Evolutionary conservation across 2,329 filamentous ascomycete species (phyloP).

Genomic region (Ceratocystis variospora): DNA sequence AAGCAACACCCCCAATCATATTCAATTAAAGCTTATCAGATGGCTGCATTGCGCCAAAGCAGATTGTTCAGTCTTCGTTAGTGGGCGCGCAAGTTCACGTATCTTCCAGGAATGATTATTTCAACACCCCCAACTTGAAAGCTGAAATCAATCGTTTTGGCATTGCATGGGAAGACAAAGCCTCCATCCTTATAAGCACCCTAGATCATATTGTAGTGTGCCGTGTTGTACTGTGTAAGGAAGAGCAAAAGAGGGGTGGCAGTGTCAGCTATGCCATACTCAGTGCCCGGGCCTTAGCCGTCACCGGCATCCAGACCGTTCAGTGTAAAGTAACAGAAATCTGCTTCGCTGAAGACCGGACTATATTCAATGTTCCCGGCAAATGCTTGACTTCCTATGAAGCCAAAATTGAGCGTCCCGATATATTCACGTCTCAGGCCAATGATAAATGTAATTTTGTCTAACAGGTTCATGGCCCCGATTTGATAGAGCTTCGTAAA

Average conservation of each 20-base stretch:
- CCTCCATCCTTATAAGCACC: constrained; percentile 34
- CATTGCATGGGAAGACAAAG: constrained; percentile 35
- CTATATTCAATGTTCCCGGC: constrained; percentile 45
- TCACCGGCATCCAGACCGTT: constrained; percentile 25
- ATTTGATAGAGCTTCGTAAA: constrained; percentile 31
- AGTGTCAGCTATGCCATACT: constrained; percentile 35
- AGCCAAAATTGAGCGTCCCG: constrained; percentile 62
- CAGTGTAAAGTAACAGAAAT: constrained; percentile 48
- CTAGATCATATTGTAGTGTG: constrained; percentile 35
- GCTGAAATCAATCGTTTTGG: constrained; percentile 34
- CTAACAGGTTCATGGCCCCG: constrained; percentile 20
- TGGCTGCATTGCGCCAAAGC: constrained; percentile 54
- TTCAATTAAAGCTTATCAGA: constrained; percentile 34
- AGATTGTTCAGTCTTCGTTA: constrained; percentile 37
- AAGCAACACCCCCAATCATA: constrained; percentile 50
- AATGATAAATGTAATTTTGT: constrained; percentile 43
- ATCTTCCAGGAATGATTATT: constrained; percentile 40
- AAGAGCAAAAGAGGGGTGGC: constrained; percentile 52
- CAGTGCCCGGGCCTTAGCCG: neutral
- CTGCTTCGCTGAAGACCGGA: constrained; percentile 42
- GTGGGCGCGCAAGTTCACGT: constrained; percentile 38
- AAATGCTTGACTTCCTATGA: constrained; percentile 51
- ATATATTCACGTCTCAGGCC: constrained; percentile 45
- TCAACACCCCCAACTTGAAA: constrained; percentile 46
- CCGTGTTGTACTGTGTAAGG: constrained; percentile 36